A percentile compares a stretch with the other conserved stretches of the same genome.
These are phyloP conservation scores for Diaporthe australafricana DNA, from an alignment of 2,329 filamentous ascomycete species.

Conservation along the genomic window DNA sequence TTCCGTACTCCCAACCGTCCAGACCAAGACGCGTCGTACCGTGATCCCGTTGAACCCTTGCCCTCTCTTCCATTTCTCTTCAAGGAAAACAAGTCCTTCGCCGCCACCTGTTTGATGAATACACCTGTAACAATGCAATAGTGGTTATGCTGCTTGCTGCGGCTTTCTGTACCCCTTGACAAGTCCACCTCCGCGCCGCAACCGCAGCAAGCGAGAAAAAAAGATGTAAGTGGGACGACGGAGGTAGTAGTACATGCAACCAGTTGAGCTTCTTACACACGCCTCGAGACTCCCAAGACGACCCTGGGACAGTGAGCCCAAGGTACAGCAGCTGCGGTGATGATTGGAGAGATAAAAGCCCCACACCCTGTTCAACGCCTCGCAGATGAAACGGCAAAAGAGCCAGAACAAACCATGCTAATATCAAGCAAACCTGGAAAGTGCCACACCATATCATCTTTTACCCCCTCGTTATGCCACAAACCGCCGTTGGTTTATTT, in stretches of 20 bases:
- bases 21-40: neutral
- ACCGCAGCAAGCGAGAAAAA: neutral
- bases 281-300: neutral
- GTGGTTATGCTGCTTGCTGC: constrained; percentile 4
- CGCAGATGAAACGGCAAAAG: constrained; percentile 20
- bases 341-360: constrained; percentile 3
- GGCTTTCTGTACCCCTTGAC: constrained; percentile 16
- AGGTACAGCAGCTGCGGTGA: constrained; percentile 1
- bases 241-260: constrained; percentile 25
- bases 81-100: neutral
- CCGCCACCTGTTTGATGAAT: neutral
- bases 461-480: neutral
- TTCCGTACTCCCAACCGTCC: neutral
- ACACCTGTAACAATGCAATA: constrained; percentile 23
- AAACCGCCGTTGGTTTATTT: constrained; percentile 12
- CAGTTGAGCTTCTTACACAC: neutral
- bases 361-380: constrained; percentile 15
- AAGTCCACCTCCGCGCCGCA: neutral
- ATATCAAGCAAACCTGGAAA: neutral
- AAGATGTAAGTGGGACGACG: neutral
- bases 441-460: neutral
- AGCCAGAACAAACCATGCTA: neutral
- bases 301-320: neutral
- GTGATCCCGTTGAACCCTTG: neutral
- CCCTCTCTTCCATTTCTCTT: neutral